These are phyloP conservation scores for Umbelopsis sp. DNA, from an alignment of 371 early-diverging fungal species.

Conservation along the genomic window DNA sequence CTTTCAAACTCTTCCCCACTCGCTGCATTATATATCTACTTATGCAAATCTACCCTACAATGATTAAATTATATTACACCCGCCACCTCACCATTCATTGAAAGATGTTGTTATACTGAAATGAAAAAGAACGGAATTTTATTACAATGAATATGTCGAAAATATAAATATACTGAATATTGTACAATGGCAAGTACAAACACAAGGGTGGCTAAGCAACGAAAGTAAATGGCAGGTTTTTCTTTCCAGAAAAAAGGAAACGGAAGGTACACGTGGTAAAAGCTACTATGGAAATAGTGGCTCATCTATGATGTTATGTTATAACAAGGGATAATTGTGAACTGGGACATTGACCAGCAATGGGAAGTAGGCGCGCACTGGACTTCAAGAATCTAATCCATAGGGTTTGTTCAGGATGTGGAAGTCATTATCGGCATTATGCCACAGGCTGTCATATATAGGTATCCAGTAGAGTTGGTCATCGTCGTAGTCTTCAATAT, in stretches of 20 bases:
- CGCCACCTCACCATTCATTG: too few species aligned
- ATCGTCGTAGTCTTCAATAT: background rate
- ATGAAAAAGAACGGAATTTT: too few species aligned
- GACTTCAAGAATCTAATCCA: background rate
- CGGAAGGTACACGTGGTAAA: background rate
- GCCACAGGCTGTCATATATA: constrained; percentile 11
- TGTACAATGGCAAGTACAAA: too few species aligned
- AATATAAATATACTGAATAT: too few species aligned
- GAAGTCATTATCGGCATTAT: background rate
- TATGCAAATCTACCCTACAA: too few species aligned
- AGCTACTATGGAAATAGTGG: background rate
- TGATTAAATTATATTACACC: too few species aligned
- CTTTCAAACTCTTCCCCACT: too few species aligned
- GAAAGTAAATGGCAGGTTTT: background rate
- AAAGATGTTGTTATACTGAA: too few species aligned
- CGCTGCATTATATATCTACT: too few species aligned
- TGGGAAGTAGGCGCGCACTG: background rate
- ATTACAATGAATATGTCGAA: too few species aligned
- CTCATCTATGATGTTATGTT: background rate
- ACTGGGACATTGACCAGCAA: constrained; percentile 12
- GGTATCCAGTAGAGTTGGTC: background rate
- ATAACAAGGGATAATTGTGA: background rate
- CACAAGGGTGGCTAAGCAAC: too few species aligned
- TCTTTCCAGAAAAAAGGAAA: background rate
- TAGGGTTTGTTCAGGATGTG: background rate